phyloP scores from a whole-genome alignment of 257 asterid genomes.

The Ehretia macrophylla region DNA sequence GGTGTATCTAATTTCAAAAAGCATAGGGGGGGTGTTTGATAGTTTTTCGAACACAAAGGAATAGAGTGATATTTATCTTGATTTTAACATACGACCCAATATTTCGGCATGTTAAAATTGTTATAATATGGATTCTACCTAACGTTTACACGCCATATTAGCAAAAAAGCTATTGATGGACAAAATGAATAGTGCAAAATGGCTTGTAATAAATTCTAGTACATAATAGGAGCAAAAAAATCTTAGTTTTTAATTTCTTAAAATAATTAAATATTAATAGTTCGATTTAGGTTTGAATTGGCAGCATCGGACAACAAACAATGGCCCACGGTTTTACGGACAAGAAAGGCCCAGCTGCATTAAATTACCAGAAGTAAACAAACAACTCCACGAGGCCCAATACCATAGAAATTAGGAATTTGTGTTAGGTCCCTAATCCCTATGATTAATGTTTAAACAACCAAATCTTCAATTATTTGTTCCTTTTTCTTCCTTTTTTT shows the following conservation, averaged over 20 bases:
- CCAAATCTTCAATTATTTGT: constrained; percentile 1
- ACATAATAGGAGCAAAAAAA: background rate
- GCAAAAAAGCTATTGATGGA: no score
- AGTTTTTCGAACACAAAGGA: no score
- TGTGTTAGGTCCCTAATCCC: constrained; percentile 4
- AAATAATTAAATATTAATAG: background rate
- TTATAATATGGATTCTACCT: no score
- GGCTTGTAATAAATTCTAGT: background rate
- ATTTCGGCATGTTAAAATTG: no score
- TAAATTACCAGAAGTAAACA: background rate
- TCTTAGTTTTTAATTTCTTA: background rate
- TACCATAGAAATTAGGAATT: background rate
- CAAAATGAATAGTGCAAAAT: no score
- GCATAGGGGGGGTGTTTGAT: no score
- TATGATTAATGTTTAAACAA: background rate
- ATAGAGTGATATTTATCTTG: no score
- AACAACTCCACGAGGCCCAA: constrained; percentile 10
- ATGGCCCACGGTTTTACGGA: constrained; percentile 12
- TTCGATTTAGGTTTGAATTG: background rate
- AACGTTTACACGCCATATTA: no score
- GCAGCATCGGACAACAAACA: background rate
- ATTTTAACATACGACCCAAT: no score
- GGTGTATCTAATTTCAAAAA: no score
- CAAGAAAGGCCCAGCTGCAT: constrained; percentile 2
- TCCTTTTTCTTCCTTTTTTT: background rate